Base-by-base conservation (phyloP, 2,329 filamentous ascomycete genomes). In the Hypoxylon sp. region DNA sequence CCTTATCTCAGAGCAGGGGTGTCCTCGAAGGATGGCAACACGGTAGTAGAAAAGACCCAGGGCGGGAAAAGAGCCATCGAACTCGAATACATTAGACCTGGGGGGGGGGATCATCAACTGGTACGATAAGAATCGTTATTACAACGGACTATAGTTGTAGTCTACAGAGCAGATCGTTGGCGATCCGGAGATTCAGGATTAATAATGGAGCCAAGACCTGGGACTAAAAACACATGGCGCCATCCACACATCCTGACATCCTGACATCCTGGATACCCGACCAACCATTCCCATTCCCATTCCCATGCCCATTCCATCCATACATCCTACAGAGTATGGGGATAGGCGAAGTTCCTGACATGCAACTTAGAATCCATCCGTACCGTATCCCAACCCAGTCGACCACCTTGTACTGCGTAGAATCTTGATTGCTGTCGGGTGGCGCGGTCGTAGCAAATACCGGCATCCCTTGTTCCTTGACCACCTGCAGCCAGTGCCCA, bases 341-440 rank as follows among this genome's bases (percentile, higher is more conserved):
- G 17, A 51, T 29, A 42, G 19, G 39, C 46, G 19, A 31, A 19
- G 21, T 53, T 53, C 48, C 57, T 53, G 39, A 27, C 39, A 8
- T 42, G 39, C 39, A 19, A 15, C n/a, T 42, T 15, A 19, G n/a
- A 42, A 42, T 42, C 39, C n/a, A 32, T 46, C 19, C 47, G 17
- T 52, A 60, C 19, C 47, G 17, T 52, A 60, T 52, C 52, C 46
- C 50, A 15, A 19, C 37, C 19, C 52, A 62, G 37, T 32, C 35
- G 4, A 19, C n/a, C 5, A 32, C 27, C 1, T 35, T 53, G 56
- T 32, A 32, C 31, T 4, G 29, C 10, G 31, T 29, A 39, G 39
- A 53, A 42, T 54, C 55, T 50, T 47, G 55, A 32, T 47, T 47
- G 19, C 53, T 19, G 44, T 60, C 56, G 32, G 62, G 55, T 65